A percentile compares a stretch with the other conserved stretches of the same genome.
Evolutionary conservation across 169 alveolate species (phyloP).

Genomic region (Plasmodium gaboni): DNA sequence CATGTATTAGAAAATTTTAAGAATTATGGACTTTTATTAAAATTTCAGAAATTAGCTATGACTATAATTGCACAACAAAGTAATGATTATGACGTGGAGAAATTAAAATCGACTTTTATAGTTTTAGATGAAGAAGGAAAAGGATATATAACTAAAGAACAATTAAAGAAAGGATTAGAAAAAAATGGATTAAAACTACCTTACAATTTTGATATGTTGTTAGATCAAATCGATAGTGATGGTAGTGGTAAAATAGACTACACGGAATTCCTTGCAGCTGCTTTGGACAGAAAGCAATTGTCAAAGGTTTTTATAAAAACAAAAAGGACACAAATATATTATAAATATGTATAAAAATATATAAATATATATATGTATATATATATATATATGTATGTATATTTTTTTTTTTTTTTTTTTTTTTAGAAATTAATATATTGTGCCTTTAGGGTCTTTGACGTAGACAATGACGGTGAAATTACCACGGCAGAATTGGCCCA

Average conservation of each 20-base stretch:
- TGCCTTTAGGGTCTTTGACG: conserved; percentile 88
- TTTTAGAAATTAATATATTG: conserved; percentile 80
- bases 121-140: conserved; percentile 81
- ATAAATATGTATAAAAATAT: background rate
- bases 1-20: conserved; percentile 68
- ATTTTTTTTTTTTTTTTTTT: conserved; percentile 11
- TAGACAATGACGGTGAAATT: conserved; percentile 87
- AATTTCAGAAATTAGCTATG: conserved; percentile 80
- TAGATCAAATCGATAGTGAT: conserved; percentile 90
- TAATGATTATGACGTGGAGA: conserved; percentile 79
- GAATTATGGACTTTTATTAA: conserved; percentile 47
- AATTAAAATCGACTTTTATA: conserved; percentile 77
- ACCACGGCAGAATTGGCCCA: conserved; percentile 84
- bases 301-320: conserved; percentile 21
- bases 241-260: conserved; percentile 91
- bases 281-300: conserved; percentile 79
- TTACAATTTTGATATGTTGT: conserved; percentile 82
- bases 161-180: conserved; percentile 77
- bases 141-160: conserved; percentile 80
- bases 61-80: conserved; percentile 84
- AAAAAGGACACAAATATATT: background rate
- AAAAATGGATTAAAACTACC: conserved; percentile 80
- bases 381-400: background rate
- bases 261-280: conserved; percentile 89
- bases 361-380: too few relatives aligned